A percentile compares a stretch with the other conserved stretches of the same genome.
These are phyloP conservation scores for Rhodosporidiobolus sp. DNA, from an alignment of 768 basidiomycete genomes.

Conservation along the genomic window DNA sequence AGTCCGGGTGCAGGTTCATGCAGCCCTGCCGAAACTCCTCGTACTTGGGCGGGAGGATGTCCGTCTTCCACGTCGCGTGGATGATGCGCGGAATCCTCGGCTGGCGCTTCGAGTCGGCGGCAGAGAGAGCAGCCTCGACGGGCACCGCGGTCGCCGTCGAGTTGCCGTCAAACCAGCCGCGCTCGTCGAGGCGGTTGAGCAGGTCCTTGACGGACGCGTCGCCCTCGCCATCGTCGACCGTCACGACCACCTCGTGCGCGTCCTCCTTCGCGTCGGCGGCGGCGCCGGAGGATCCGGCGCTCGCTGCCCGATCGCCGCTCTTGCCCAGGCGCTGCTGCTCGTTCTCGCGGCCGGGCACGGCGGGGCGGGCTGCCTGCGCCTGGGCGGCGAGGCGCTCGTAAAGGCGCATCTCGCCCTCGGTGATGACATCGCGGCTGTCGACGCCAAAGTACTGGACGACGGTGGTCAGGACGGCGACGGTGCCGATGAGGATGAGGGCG, in stretches of 20 bases:
- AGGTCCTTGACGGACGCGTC: conserved; percentile 24
- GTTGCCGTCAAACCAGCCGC: conserved; percentile 14
- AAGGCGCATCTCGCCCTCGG: conserved; percentile 37
- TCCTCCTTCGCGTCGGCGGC: background rate
- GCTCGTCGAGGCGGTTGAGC: conserved; percentile 18
- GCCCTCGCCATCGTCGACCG: background rate
- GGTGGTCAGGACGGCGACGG: conserved; percentile 84
- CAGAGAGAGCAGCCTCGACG: background rate
- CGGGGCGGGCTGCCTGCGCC: background rate
- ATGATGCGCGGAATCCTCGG: conserved; percentile 74
- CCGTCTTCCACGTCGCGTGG: conserved; percentile 98
- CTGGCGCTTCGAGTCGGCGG: background rate
- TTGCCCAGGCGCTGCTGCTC: conserved; percentile 14
- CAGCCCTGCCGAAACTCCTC: conserved; percentile 74
- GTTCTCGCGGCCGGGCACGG: background rate
- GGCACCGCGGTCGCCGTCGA: conserved; percentile 7
- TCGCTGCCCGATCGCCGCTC: background rate
- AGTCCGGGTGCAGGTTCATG: conserved; percentile 89
- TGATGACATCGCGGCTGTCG: conserved; percentile 41
- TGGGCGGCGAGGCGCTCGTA: conserved; percentile 26
- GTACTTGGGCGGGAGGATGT: conserved; percentile 79
- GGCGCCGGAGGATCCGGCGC: background rate
- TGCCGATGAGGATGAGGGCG: conserved; percentile 76
- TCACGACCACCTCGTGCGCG: background rate
- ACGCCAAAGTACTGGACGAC: conserved; percentile 56